These are phyloP conservation scores for Exserohilum turcica DNA, from an alignment of 2,329 filamentous ascomycete species.

Conservation along the genomic window DNA sequence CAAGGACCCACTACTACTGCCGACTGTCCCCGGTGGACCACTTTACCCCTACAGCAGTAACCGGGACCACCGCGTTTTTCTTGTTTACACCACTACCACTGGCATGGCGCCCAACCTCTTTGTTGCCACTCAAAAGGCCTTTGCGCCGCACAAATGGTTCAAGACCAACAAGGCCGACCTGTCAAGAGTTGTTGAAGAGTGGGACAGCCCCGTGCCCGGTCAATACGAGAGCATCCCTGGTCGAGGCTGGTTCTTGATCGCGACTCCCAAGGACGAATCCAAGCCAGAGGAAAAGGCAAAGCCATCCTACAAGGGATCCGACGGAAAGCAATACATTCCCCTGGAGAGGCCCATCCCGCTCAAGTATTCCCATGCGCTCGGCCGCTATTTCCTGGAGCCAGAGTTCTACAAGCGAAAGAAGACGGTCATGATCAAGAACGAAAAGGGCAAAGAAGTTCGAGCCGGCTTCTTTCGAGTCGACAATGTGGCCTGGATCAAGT, in stretches of 20 bases:
- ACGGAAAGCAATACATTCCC: slow-evolving; percentile 28
- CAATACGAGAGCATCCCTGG: slow-evolving; percentile 57
- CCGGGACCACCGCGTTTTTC: slow-evolving; percentile 1
- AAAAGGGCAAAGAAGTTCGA: slow-evolving; percentile 46
- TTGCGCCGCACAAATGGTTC: slow-evolving; percentile 58
- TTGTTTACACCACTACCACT: slow-evolving; percentile 7
- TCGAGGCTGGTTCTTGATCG: slow-evolving; percentile 57
- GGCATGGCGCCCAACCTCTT: slow-evolving; percentile 59
- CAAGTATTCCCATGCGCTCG: slow-evolving; percentile 56
- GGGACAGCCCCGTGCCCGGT: slow-evolving; percentile 54
- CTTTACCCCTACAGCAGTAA: slow-evolving; percentile 7
- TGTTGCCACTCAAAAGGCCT: slow-evolving; percentile 55
- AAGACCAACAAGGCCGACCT: slow-evolving; percentile 48
- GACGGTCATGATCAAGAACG: slow-evolving; percentile 48
- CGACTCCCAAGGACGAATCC: slow-evolving; percentile 44
- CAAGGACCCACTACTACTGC: slow-evolving; percentile 8
- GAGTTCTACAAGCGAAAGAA: slow-evolving; percentile 56
- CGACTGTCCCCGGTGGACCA: slow-evolving; percentile 11
- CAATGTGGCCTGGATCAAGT: slow-evolving; percentile 57
- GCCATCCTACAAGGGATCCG: slow-evolving; percentile 6
- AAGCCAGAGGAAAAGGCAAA: slow-evolving; percentile 29
- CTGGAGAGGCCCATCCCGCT: slow-evolving; percentile 45
- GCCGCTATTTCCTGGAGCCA: slow-evolving; percentile 55
- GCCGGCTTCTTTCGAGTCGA: slow-evolving; percentile 58
- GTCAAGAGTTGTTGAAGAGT: slow-evolving; percentile 53